phyloP scores from a whole-genome alignment of 176 grass and related monocot species.

The Cymbopogon citratus region DNA sequence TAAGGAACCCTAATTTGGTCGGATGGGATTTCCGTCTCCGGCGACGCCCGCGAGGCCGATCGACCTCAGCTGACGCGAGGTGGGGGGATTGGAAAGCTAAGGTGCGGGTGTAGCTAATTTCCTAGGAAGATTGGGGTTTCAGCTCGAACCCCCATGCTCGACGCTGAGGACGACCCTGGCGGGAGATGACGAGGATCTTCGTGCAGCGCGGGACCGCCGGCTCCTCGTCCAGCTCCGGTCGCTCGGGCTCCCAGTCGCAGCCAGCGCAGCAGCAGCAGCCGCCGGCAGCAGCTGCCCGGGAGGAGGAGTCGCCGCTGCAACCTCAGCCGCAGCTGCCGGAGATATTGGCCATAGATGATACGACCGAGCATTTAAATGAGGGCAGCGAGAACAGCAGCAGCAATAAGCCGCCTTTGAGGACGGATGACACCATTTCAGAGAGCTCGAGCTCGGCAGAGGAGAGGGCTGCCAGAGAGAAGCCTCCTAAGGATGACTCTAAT shows the following conservation, averaged over 20 bases:
- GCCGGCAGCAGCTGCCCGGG: constrained; percentile 27
- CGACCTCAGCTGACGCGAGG: constrained; percentile 3
- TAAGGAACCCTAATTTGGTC: constrained; percentile 28
- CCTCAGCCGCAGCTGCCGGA: constrained; percentile 39
- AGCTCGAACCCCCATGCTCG: constrained; percentile 19
- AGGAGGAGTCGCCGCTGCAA: constrained; percentile 41
- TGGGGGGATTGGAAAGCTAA: neutral
- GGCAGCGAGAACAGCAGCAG: constrained; percentile 18
- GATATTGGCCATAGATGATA: constrained; percentile 20
- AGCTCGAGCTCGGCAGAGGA: constrained; percentile 26
- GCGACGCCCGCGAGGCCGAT: neutral
- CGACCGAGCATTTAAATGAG: constrained; percentile 36
- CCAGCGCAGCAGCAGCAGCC: constrained; percentile 19
- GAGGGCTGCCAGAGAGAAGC: constrained; percentile 42
- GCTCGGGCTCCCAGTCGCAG: constrained; percentile 46
- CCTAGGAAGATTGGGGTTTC: constrained; percentile 11
- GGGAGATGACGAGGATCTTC: constrained; percentile 93
- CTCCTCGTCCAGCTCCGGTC: constrained; percentile 71
- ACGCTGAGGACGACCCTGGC: constrained; percentile 31
- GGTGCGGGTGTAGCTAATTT: neutral
- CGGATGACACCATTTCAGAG: constrained; percentile 34
- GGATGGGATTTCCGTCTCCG: constrained; percentile 7
- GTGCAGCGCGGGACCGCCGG: constrained; percentile 72
- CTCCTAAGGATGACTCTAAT: constrained; percentile 35
- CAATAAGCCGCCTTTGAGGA: constrained; percentile 38